These are phyloP conservation scores for sunflower (Helianthus annuus) DNA, from an alignment of 129 eudicot species.

Conservation along the genomic window DNA sequence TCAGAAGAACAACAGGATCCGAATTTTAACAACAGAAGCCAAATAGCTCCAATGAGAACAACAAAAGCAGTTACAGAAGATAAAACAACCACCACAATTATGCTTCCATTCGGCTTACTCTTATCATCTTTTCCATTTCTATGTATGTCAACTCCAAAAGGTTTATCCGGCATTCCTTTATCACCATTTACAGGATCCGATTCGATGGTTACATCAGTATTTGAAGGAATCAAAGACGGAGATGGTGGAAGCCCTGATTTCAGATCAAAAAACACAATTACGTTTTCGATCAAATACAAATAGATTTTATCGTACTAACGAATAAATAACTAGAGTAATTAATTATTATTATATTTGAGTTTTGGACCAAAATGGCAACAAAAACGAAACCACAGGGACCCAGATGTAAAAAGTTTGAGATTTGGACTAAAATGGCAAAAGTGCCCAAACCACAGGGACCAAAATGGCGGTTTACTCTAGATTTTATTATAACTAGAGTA, in stretches of 20 bases:
- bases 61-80: constrained; percentile 76
- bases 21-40: constrained; percentile 62
- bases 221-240: constrained; percentile 66
- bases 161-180: constrained; percentile 62
- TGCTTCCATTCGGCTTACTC: constrained; percentile 40
- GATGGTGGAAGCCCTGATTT: constrained; percentile 85
- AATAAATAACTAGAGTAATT: too few relatives aligned
- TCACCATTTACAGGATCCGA: constrained; percentile 37
- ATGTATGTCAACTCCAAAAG: constrained; percentile 76
- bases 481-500: too few relatives aligned
- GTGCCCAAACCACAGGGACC: too few relatives aligned
- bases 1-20: constrained; percentile 42
- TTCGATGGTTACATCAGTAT: constrained; percentile 44
- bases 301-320: too few relatives aligned
- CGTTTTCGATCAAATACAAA: neutral
- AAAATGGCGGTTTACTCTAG: too few relatives aligned
- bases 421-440: too few relatives aligned
- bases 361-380: too few relatives aligned
- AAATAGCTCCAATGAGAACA: constrained; percentile 51
- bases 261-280: too few relatives aligned
- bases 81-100: constrained; percentile 56
- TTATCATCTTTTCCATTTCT: constrained; percentile 34
- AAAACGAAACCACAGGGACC: too few relatives aligned
- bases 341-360: too few relatives aligned
- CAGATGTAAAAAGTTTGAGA: too few relatives aligned